phyloP scores from a whole-genome alignment of 2,329 filamentous ascomycete species.

The Grosmannia serpens region DNA sequence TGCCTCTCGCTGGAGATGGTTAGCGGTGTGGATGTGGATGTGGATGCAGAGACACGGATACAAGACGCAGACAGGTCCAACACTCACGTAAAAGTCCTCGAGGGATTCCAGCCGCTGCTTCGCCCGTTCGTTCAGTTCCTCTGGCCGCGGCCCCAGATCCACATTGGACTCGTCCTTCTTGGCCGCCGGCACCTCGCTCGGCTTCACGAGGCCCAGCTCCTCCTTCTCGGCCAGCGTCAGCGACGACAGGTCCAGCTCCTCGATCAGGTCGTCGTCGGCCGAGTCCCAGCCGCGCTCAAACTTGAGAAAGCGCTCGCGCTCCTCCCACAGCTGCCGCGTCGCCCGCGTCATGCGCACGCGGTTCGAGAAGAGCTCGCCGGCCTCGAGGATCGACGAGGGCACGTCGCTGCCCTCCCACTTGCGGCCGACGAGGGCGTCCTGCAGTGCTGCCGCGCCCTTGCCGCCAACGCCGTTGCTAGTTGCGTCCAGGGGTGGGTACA shows the following conservation, averaged over 20 bases:
- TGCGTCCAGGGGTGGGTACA: conserved; percentile 87
- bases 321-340: conserved; percentile 89
- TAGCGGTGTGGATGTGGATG: not conserved
- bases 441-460: conserved; percentile 70
- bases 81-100: conserved; percentile 74
- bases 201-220: conserved; percentile 33
- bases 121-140: conserved; percentile 38
- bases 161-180: conserved; percentile 15
- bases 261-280: conserved; percentile 28
- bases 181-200: conserved; percentile 15
- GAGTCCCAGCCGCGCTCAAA: conserved; percentile 83
- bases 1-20: conserved; percentile 47
- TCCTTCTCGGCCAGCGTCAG: conserved; percentile 31
- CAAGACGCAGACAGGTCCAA: conserved; percentile 46
- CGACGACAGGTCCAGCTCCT: conserved; percentile 26
- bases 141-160: conserved; percentile 40
- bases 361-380: conserved; percentile 80
- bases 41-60: conserved; percentile 18
- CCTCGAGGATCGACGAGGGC: conserved; percentile 87
- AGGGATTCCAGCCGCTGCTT: conserved; percentile 59
- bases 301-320: conserved; percentile 80
- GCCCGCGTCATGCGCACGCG: conserved; percentile 85
- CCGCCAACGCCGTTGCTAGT: conserved; percentile 84
- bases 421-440: conserved; percentile 68
- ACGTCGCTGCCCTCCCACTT: conserved; percentile 93